These are phyloP conservation scores for Fusarium zealandicum DNA, from an alignment of 2,329 filamentous ascomycete species.

Conservation along the genomic window DNA sequence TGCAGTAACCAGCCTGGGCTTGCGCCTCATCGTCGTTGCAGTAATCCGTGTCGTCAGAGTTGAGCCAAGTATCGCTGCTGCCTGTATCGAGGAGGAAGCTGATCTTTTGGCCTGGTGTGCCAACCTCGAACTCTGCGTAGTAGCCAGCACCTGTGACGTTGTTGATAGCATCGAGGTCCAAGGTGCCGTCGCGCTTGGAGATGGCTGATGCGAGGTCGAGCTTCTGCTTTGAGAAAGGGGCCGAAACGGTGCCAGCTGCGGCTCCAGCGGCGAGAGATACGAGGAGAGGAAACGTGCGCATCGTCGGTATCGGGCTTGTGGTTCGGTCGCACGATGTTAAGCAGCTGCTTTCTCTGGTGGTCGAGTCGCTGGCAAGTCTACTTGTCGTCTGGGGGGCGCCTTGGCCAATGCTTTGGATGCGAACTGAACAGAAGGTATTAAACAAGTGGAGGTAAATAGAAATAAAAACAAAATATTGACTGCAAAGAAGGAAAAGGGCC, in stretches of 20 bases:
- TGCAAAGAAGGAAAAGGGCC: no score
- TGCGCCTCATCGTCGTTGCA: conserved; percentile 58
- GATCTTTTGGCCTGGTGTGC: conserved; percentile 64
- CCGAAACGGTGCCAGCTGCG: conserved; percentile 38
- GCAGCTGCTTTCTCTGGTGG: neutral
- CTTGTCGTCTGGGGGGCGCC: neutral
- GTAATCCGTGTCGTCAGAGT: conserved; percentile 64
- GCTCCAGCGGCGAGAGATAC: conserved; percentile 29
- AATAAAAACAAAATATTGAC: no score
- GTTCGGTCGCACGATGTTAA: neutral
- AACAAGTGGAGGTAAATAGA: no score
- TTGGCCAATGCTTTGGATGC: no score
- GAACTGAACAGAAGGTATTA: no score
- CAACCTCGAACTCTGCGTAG: conserved; percentile 64
- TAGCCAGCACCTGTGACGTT: conserved; percentile 63
- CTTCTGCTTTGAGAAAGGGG: conserved; percentile 29
- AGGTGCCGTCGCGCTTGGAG: conserved; percentile 35
- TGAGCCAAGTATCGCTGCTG: conserved; percentile 68
- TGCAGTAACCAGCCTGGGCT: conserved; percentile 43
- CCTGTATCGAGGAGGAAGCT: conserved; percentile 67
- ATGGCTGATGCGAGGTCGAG: conserved; percentile 23
- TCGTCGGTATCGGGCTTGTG: neutral
- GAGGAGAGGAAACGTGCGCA: conserved; percentile 31
- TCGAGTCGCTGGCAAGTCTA: neutral
- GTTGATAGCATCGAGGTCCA: conserved; percentile 55